These are phyloP conservation scores for Amanita phalloides DNA, from an alignment of 768 basidiomycete genomes.

Conservation along the genomic window DNA sequence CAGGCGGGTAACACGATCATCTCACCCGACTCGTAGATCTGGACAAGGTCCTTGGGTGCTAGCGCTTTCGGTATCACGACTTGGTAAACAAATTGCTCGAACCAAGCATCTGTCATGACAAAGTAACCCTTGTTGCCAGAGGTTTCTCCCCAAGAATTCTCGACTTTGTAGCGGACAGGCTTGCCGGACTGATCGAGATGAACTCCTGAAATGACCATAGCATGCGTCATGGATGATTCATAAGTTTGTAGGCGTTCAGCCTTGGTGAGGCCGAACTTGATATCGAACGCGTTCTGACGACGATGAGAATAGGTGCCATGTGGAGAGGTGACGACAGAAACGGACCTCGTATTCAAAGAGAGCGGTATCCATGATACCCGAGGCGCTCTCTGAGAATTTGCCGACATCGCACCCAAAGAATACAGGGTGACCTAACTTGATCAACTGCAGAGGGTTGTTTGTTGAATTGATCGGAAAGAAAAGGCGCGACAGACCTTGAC, in stretches of 20 bases:
- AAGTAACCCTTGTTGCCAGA: slow-evolving; percentile 80
- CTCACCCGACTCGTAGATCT: slow-evolving; percentile 64
- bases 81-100: slow-evolving; percentile 91
- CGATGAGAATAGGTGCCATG: background rate
- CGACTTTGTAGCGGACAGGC: slow-evolving; percentile 89
- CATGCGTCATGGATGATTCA: slow-evolving; percentile 91
- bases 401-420: slow-evolving; percentile 98
- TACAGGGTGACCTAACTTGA: slow-evolving; percentile 82
- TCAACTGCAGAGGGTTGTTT: slow-evolving; percentile 27
- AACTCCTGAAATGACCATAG: slow-evolving; percentile 90
- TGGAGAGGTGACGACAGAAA: background rate
- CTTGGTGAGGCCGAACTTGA: slow-evolving; percentile 71
- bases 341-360: slow-evolving; percentile 75
- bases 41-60: slow-evolving; percentile 72
- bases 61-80: slow-evolving; percentile 77
- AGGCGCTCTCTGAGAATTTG: slow-evolving; percentile 57
- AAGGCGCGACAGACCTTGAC: slow-evolving; percentile 38
- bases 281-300: slow-evolving; percentile 68
- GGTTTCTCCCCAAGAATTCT: slow-evolving; percentile 87
- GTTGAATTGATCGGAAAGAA: background rate
- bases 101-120: slow-evolving; percentile 91
- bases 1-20: slow-evolving; percentile 69
- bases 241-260: slow-evolving; percentile 73
- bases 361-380: slow-evolving; percentile 81
- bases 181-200: slow-evolving; percentile 70